Conservation (phyloP, 1,284 basidiomycete species). For the Golubevia sp. region DNA sequence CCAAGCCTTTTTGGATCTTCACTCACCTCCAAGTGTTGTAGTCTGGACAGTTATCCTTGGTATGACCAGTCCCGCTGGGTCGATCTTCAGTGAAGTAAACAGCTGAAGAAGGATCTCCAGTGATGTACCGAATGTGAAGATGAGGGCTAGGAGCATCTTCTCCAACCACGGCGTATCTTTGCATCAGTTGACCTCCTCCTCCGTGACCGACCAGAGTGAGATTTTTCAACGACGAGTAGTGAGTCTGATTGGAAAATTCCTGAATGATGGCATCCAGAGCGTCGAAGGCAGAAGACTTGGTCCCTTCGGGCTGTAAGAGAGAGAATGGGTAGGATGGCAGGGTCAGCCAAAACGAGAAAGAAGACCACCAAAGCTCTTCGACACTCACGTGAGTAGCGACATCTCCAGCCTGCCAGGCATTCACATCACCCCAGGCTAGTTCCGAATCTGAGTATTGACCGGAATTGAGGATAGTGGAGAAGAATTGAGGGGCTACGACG, state of each 20-base stretch:
- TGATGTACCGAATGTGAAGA: conserved; percentile 41
- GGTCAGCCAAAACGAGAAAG: not conserved
- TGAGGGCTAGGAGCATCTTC: conserved; percentile 17
- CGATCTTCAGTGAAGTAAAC: conserved; percentile 51
- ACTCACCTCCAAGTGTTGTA: conserved; percentile 57
- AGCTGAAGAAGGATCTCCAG: conserved; percentile 43
- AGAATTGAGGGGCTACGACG: conserved; percentile 12
- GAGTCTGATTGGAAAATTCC: conserved; percentile 23
- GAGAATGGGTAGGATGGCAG: not conserved
- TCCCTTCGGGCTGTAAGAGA: conserved; percentile 21
- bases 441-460: conserved; percentile 2
- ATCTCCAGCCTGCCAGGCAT: conserved; percentile 14
- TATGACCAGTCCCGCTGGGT: conserved; percentile 11
- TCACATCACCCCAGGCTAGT: conserved; percentile 10
- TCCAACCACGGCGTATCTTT: conserved; percentile 47
- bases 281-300: conserved; percentile 41
- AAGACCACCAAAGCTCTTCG: not conserved
- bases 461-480: conserved; percentile 9
- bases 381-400: conserved; percentile 7
- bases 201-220: conserved; percentile 57
- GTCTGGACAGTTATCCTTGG: conserved; percentile 23
- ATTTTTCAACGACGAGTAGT: conserved; percentile 39
- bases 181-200: conserved; percentile 55
- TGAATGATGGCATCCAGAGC: conserved; percentile 46
- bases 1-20: too few species aligned